These are phyloP conservation scores for Fusarium bactridioides DNA, from an alignment of 2,329 filamentous ascomycete genomes.

Conservation along the genomic window DNA sequence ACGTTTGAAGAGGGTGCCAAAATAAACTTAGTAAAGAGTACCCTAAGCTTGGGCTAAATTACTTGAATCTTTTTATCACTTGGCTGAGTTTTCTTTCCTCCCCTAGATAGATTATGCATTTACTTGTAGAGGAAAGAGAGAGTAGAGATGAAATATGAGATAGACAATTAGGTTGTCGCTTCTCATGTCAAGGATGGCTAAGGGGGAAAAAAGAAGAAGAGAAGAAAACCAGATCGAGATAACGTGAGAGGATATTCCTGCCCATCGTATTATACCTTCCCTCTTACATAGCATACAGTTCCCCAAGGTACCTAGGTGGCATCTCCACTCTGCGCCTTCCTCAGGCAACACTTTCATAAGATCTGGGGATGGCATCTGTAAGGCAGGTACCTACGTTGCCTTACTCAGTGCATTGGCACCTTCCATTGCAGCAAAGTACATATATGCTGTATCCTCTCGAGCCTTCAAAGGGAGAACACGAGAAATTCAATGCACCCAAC, in stretches of 20 bases:
- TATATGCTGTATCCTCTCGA: background rate
- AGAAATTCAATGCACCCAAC: background rate
- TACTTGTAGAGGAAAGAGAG: background rate
- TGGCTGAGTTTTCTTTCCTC: background rate
- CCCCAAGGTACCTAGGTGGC: background rate
- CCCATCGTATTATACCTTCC: background rate
- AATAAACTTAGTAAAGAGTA: background rate
- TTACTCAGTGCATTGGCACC: background rate
- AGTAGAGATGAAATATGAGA: background rate
- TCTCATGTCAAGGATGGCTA: background rate
- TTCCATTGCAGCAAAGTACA: background rate
- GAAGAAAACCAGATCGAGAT: background rate
- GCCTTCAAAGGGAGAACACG: background rate
- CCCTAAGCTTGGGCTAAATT: background rate
- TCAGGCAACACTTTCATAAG: background rate
- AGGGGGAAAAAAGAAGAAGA: background rate
- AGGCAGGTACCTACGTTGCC: background rate
- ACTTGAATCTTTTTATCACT: background rate
- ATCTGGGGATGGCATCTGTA: background rate
- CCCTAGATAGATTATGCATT: background rate
- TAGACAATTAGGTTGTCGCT: background rate
- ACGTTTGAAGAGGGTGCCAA: background rate
- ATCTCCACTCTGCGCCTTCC: background rate
- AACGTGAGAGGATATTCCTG: background rate
- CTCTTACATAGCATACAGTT: background rate